phyloP scores from a whole-genome alignment of 2,329 filamentous ascomycete species.

The Byssochlamys sp. region DNA sequence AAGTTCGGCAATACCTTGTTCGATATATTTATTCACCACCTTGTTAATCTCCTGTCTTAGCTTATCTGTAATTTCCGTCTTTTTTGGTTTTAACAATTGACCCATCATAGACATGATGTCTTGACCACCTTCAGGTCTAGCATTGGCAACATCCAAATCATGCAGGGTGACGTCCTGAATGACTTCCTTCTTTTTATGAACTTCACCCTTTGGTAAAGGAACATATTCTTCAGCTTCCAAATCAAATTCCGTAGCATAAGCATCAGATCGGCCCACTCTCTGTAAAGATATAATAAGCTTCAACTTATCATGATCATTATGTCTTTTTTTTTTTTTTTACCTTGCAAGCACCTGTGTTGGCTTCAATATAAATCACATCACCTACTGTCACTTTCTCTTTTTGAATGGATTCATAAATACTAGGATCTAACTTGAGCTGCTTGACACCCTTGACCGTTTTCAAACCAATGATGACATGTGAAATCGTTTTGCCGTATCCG shows the following conservation, averaged over 20 bases:
- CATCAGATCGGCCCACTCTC: constrained; percentile 90
- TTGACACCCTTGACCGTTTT: constrained; percentile 96
- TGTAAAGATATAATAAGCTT: too few relatives aligned
- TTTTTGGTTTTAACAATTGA: constrained; percentile 98
- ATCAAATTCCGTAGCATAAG: constrained; percentile 96
- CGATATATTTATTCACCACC: constrained; percentile 97
- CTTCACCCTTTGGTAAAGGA: constrained; percentile 94
- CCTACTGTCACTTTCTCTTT: constrained; percentile 93
- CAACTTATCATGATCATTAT: too few relatives aligned
- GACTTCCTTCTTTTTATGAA: constrained; percentile 99
- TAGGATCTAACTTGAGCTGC: constrained; percentile 91
- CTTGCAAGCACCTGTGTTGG: constrained; percentile 96
- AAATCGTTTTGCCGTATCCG: constrained; percentile 94
- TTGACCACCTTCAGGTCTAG: constrained; percentile 88
- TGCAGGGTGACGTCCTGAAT: constrained; percentile 97
- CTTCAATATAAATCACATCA: constrained; percentile 98
- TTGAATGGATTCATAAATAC: constrained; percentile 98
- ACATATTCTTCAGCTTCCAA: constrained; percentile 98
- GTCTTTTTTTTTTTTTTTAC: too few relatives aligned
- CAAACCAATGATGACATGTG: constrained; percentile 82
- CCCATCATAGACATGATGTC: constrained; percentile 99
- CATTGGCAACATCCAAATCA: constrained; percentile 91
- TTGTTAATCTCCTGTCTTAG: constrained; percentile 94
- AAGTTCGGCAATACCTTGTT: constrained; percentile 92
- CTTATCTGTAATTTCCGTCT: constrained; percentile 99